Conservation (phyloP, 1,284 basidiomycete genomes). For the Trametes polyzona region DNA sequence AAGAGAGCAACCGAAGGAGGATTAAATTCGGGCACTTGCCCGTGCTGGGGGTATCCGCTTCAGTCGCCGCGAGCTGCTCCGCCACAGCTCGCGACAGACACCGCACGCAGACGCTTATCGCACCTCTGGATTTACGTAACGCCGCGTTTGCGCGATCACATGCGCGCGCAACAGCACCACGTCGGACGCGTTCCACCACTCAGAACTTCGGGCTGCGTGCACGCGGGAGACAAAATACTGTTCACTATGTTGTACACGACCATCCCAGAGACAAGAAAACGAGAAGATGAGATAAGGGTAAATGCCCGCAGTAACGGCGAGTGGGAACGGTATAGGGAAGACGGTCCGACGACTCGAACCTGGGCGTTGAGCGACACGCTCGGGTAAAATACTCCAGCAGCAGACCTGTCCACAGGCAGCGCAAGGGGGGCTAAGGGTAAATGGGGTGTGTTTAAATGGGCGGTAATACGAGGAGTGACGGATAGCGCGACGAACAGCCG, state of each 20-base stretch:
- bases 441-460: too few species aligned
- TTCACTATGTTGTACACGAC: conserved; percentile 13
- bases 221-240: background rate
- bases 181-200: too few species aligned
- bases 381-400: background rate
- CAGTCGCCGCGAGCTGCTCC: background rate
- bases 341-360: too few species aligned
- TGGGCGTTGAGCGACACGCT: background rate
- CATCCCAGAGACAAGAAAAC: conserved; percentile 5
- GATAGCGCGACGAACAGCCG: background rate
- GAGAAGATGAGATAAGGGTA: background rate
- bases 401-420: conserved; percentile 19
- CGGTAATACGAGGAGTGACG: background rate
- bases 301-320: conserved; percentile 1
- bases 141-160: conserved; percentile 5
- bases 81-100: too few species aligned
- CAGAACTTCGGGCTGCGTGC: background rate
- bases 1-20: background rate
- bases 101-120: too few species aligned
- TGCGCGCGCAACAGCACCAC: background rate
- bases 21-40: too few species aligned
- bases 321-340: background rate
- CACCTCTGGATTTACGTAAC: conserved; percentile 1
- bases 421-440: background rate
- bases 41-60: background rate